A percentile compares a stretch with the other conserved stretches of the same genome.
Evolutionary conservation across 352 stramenopile genomes (phyloP).

Genomic region (Globisporangium heterothallicum): DNA sequence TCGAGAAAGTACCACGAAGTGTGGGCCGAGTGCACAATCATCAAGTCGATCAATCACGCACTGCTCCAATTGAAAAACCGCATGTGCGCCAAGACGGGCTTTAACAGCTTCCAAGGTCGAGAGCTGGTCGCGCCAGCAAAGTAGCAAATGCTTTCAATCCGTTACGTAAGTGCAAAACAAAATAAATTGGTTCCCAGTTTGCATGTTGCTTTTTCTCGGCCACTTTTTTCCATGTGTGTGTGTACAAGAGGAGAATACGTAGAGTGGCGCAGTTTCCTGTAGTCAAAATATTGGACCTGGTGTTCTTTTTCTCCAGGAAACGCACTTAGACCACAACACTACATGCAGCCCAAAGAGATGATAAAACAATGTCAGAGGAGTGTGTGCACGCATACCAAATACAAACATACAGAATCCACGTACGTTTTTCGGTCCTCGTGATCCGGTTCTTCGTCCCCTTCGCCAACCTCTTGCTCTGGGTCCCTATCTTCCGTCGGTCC

Average conservation of each 20-base stretch:
- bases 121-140: neutral
- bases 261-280: too few species aligned
- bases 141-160: neutral
- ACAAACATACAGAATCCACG: neutral
- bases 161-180: neutral
- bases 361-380: neutral
- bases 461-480: neutral
- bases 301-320: too few species aligned
- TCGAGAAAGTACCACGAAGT: conserved; percentile 13
- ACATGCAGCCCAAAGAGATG: neutral
- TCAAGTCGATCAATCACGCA: conserved; percentile 14
- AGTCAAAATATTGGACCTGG: too few species aligned
- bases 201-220: too few species aligned
- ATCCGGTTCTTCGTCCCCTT: neutral
- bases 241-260: too few species aligned
- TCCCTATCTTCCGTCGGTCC: neutral
- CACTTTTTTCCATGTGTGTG: too few species aligned
- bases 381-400: neutral
- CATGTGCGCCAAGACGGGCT: conserved; percentile 11
- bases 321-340: neutral
- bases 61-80: conserved; percentile 7
- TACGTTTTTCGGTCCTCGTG: conserved; percentile 14
- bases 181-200: too few species aligned
- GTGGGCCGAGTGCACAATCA: conserved; percentile 16
- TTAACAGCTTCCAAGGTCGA: conserved; percentile 12